Evolutionary conservation across 352 stramenopile genomes (phyloP).

Genomic region (Phytophthora foliorum): DNA sequence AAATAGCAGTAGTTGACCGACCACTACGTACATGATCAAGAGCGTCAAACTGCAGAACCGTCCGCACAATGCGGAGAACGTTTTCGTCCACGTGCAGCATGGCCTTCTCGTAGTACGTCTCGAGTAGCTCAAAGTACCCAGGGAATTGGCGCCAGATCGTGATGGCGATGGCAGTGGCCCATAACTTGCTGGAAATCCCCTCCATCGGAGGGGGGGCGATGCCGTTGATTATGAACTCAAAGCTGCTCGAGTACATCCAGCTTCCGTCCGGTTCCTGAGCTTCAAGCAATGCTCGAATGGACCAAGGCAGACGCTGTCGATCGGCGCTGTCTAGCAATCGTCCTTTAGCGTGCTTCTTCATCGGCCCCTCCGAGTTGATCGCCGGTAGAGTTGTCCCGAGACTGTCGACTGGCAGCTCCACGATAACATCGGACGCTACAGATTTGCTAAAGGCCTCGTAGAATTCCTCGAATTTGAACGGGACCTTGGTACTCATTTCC

Average conservation of each 20-base stretch:
- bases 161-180: slow-evolving; percentile 68
- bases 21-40: slow-evolving; percentile 44
- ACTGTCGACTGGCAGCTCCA: slow-evolving; percentile 9
- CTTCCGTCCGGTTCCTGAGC: slow-evolving; percentile 73
- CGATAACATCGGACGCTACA: slow-evolving; percentile 50
- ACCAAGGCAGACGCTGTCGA: slow-evolving; percentile 42
- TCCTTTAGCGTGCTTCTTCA: slow-evolving; percentile 31
- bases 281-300: slow-evolving; percentile 52
- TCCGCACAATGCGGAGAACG: slow-evolving; percentile 52
- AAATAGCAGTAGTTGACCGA: not conserved
- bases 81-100: slow-evolving; percentile 73
- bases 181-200: slow-evolving; percentile 62
- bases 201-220: slow-evolving; percentile 49
- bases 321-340: slow-evolving; percentile 39
- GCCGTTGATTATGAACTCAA: slow-evolving; percentile 63
- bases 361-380: slow-evolving; percentile 9
- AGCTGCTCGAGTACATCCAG: slow-evolving; percentile 67
- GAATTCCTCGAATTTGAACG: slow-evolving; percentile 73
- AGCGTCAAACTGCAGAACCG: slow-evolving; percentile 50
- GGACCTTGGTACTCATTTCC: slow-evolving; percentile 22
- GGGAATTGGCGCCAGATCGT: slow-evolving; percentile 66
- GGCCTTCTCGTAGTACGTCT: slow-evolving; percentile 63
- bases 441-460: slow-evolving; percentile 74
- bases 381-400: not conserved
- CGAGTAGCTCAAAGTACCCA: slow-evolving; percentile 67